Evolutionary conservation across 2,329 filamentous ascomycete genomes (phyloP), one percentile per base, ranked within the genome.

Genomic region (Golovinomyces cichoracearum): DNA sequence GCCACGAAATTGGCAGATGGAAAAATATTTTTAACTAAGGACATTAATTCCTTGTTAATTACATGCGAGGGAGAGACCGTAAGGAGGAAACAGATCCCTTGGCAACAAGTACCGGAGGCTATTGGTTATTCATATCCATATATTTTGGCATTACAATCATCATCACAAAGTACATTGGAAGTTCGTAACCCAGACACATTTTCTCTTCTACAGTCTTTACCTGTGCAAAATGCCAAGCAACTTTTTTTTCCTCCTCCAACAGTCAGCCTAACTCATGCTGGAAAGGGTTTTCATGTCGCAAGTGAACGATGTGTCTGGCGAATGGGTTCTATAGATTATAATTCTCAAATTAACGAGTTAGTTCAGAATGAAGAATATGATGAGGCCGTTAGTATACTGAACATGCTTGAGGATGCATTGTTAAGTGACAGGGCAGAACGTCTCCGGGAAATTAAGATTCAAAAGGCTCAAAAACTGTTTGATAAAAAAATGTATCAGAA

Each of bases 51-150:
- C 1, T 67, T 94, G 48, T 98, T 98, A 61, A 81, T 93, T 54
- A 80, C 90, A 50, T 74, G 80, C 10, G 72, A 84, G 26, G 90
- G 86, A 4, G 86, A 84, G 55, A 72, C 85, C 0, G 61, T 92
- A 29, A 80, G 86, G 41, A 83, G 83, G 63, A 72, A 80, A 49
- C 86, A 95, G 61, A 78, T 98, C n/a, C 85, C 85, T 1, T 98
- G 90, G 90, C 74, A 78, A 38, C 69, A 74, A 29, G 83, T 88
- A 1, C 92, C 90, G 1, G 86, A 94, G 57, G 80, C 80, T 49
- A 78, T 98, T 51, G 90, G 88, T 21, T 98, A 94, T 62, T 94
- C 86, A 21, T 98, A 98, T 61, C 90, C 90, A 0, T 98, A 94
- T 60, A 78, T 98, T 49, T 68, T 98, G 45, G 83, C 85, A 9